phyloP scores from a whole-genome alignment of 1,284 basidiomycete species.

The Ganoderma multipileum region DNA sequence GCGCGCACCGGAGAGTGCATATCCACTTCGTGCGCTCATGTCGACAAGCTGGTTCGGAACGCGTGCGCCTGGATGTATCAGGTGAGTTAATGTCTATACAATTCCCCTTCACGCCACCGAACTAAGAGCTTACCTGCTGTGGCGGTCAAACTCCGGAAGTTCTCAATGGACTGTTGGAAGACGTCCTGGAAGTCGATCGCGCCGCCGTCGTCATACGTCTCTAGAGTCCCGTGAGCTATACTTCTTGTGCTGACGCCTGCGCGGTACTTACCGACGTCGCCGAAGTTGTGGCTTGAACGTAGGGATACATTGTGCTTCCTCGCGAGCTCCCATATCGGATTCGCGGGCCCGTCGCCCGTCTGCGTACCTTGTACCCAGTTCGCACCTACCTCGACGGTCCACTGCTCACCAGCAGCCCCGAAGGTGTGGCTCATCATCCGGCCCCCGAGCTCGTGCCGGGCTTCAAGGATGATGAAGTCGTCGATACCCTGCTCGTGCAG shows the following conservation, averaged over 20 bases:
- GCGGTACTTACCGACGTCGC: slow-evolving; percentile 53
- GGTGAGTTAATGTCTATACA: slow-evolving; percentile 2
- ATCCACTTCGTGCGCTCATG: slow-evolving; percentile 54
- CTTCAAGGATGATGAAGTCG: slow-evolving; percentile 70
- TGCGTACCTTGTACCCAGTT: slow-evolving; percentile 80
- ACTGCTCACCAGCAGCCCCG: slow-evolving; percentile 44
- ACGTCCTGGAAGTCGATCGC: slow-evolving; percentile 52
- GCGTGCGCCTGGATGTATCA: slow-evolving; percentile 45
- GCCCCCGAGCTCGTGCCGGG: slow-evolving; percentile 64
- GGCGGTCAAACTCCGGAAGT: slow-evolving; percentile 49
- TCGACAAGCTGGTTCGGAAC: slow-evolving; percentile 53
- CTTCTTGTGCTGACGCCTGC: not conserved
- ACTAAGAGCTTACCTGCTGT: slow-evolving; percentile 45
- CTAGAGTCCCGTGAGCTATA: slow-evolving; percentile 39
- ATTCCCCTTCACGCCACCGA: not conserved
- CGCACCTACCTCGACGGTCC: slow-evolving; percentile 65
- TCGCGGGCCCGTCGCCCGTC: slow-evolving; percentile 54
- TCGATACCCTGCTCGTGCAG: slow-evolving; percentile 62
- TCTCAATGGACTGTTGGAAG: slow-evolving; percentile 47
- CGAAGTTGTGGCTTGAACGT: slow-evolving; percentile 52
- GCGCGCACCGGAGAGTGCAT: slow-evolving; percentile 52
- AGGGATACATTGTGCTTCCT: slow-evolving; percentile 62
- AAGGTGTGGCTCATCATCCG: slow-evolving; percentile 59
- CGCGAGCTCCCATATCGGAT: slow-evolving; percentile 68
- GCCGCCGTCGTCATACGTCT: slow-evolving; percentile 59